phyloP scores from a whole-genome alignment of 2,329 filamentous ascomycete species.

The Colletotrichum spinosum region DNA sequence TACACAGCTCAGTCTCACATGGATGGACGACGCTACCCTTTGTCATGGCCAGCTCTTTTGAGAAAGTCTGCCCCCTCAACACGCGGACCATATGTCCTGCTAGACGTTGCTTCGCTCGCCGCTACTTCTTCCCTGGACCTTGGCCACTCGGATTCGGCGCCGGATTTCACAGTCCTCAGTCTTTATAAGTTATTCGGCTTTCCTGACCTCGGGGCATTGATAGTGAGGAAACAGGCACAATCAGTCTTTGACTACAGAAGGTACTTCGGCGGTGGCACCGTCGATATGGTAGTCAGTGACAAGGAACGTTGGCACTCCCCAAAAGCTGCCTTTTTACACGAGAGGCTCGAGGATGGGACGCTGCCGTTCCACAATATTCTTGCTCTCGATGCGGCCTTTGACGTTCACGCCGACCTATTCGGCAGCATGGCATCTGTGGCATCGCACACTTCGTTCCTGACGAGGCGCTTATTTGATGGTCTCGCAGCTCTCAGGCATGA shows the following conservation, averaged over 20 bases:
- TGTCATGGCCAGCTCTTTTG: conserved; percentile 72
- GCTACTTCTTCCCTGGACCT: conserved; percentile 84
- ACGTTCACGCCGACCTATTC: conserved; percentile 76
- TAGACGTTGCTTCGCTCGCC: conserved; percentile 80
- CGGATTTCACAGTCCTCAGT: conserved; percentile 89
- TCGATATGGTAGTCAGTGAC: conserved; percentile 86
- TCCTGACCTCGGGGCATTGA: conserved; percentile 86
- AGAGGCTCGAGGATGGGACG: conserved; percentile 90
- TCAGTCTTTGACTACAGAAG: conserved; percentile 72
- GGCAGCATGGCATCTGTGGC: conserved; percentile 77
- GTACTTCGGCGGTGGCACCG: conserved; percentile 96
- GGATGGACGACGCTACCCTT: conserved; percentile 37
- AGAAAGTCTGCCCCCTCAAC: conserved; percentile 5
- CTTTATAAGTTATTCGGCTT: conserved; percentile 99
- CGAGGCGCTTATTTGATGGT: conserved; percentile 66
- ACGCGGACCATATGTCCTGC: conserved; percentile 21
- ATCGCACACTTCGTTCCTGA: conserved; percentile 76
- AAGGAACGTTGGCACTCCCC: conserved; percentile 85
- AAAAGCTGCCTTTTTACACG: conserved; percentile 79
- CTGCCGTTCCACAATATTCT: conserved; percentile 91
- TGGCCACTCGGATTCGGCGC: conserved; percentile 67
- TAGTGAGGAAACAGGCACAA: conserved; percentile 80
- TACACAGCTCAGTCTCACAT: conserved; percentile 38
- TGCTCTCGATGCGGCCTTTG: conserved; percentile 80
- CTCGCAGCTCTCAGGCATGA: conserved; percentile 73